Evolutionary conservation across 2,329 filamentous ascomycete genomes (phyloP), one percentile per base, ranked within the genome.

Genomic region (Fusarium torulosum): DNA sequence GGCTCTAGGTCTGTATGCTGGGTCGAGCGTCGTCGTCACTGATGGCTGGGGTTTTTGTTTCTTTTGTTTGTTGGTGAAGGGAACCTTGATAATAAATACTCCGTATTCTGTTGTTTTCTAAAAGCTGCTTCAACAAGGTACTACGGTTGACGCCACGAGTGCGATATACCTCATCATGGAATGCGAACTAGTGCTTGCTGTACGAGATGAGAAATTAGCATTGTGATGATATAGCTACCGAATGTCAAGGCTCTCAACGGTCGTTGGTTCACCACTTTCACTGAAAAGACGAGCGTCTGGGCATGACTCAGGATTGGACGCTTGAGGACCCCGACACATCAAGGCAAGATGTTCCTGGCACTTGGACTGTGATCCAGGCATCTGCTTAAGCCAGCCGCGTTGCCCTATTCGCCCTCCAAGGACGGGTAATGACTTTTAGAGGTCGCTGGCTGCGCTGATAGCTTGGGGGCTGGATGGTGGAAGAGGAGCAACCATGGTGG

Each of bases 271-370:
- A 40, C 58, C 64, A 63, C 44, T 58, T 46, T 54, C 41, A 69
- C 43, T 37, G 60, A 47, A 68, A 61, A 70, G 46, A 72, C 65
- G 63, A 72, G 71, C 66, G 68, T 73, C 63, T 69, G 63, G 42
- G 50, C 46, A 37, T 56, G 60, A 42, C 63, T 40, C 57, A 33
- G 70, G 66, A 74, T 74, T 74, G 72, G 72, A 58, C 47, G 53
- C 62, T 60, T 37, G 13, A 49, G 27, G 42, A 45, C 27, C 53
- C 66, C 51, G 51, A 54, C 56, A 60, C 68, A 57, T 33, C 45
- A 46, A 33, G 45, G 43, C 59, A 51, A 63, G 17, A 55, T 68
- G 69, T 74, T 74, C 66, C 63, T 73, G 63, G 62, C 64, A 63
- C 44, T 54, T 60, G 27, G 7, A 25, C 41, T 53, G 50, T 55